phyloP scores from a whole-genome alignment of 1,284 basidiomycete species.

The Inonotus hispidus region DNA sequence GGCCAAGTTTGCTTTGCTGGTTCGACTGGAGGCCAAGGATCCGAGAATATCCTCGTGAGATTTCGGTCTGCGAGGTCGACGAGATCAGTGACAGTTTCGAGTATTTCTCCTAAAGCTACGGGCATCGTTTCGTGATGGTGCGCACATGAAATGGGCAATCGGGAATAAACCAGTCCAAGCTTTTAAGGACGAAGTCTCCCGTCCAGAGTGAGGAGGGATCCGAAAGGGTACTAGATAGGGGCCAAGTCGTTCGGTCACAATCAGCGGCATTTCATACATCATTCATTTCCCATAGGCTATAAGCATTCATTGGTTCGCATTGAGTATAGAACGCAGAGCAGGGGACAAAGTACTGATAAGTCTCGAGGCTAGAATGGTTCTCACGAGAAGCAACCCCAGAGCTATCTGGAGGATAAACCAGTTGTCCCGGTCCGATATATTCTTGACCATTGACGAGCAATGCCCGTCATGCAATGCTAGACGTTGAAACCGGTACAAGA shows the following conservation, averaged over 20 bases:
- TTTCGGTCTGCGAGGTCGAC: conserved; percentile 7
- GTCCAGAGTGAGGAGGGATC: not conserved
- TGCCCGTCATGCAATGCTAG: not conserved
- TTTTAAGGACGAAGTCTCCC: not conserved
- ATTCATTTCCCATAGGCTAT: conserved; percentile 2
- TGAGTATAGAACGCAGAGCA: conserved; percentile 3
- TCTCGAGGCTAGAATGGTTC: not conserved
- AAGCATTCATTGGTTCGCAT: not conserved
- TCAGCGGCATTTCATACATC: not conserved
- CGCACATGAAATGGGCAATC: not conserved
- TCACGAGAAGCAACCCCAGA: not conserved
- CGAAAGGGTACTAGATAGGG: not conserved
- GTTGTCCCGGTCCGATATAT: not conserved
- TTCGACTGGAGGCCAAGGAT: conserved; percentile 3
- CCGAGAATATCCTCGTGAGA: conserved; percentile 5
- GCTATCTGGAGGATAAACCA: not conserved
- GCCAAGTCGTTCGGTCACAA: not conserved
- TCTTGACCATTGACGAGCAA: not conserved
- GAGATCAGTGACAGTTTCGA: conserved; percentile 7
- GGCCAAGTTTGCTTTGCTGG: not conserved
- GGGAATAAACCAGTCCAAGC: not conserved
- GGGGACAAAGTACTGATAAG: not conserved
- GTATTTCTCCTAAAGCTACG: not conserved
- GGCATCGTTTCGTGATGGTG: not conserved
- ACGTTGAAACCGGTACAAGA: no score